Percentiles rank a stretch among this genome's conserved stretches.
Evolutionary conservation across 2,329 filamentous ascomycete species (phyloP).

Genomic region (Monosporascus sp.): DNA sequence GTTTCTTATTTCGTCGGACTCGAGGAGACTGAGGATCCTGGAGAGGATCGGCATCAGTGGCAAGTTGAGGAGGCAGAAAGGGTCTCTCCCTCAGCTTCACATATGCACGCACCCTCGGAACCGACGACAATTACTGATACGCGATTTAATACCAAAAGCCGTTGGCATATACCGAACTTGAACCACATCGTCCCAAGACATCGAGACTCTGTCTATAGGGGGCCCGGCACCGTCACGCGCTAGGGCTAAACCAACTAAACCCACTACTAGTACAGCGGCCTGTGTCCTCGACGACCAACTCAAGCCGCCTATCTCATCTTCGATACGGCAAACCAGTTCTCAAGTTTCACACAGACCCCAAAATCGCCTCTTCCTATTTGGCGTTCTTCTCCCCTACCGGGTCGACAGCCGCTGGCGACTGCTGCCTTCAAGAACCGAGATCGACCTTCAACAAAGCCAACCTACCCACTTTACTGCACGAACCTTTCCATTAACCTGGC

Average conservation of each 20-base stretch:
- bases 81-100: too few relatives aligned
- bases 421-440: slow-evolving; percentile 1
- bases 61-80: background rate
- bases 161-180: too few relatives aligned
- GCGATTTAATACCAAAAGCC: too few relatives aligned
- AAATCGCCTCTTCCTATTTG: slow-evolving; percentile 1
- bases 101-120: background rate
- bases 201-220: background rate
- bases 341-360: background rate
- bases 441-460: background rate
- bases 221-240: background rate
- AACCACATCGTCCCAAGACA: too few relatives aligned
- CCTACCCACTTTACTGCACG: background rate
- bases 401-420: slow-evolving; percentile 14
- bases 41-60: background rate
- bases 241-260: background rate
- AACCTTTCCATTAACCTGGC: background rate
- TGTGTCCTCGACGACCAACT: too few relatives aligned
- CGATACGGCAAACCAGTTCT: background rate
- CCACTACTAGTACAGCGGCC: background rate
- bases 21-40: background rate
- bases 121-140: background rate
- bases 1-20: too few relatives aligned
- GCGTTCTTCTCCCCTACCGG: slow-evolving; percentile 2
- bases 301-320: background rate